These are phyloP conservation scores for Corymbia maculata DNA, from an alignment of 345 rosid genomes.

Conservation along the genomic window DNA sequence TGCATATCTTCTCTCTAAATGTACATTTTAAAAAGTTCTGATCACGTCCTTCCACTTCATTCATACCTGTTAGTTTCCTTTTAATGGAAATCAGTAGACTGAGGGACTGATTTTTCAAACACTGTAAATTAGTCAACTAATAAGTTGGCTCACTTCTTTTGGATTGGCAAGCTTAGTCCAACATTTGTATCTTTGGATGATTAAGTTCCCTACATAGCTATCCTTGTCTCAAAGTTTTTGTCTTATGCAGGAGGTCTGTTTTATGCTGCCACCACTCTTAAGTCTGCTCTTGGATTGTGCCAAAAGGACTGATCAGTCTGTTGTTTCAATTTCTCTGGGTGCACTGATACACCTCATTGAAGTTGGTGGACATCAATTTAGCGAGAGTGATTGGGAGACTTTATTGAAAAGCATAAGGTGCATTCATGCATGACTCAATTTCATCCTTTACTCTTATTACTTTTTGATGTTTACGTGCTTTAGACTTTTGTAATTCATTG, in stretches of 20 bases:
- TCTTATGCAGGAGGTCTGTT: constrained; percentile 78
- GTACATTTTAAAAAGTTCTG: neutral
- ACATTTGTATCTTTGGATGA: neutral
- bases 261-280: constrained; percentile 94
- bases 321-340: constrained; percentile 92
- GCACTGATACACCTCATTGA: constrained; percentile 97
- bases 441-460: neutral
- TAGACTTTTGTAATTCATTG: neutral
- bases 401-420: constrained; percentile 96
- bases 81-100: neutral
- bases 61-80: neutral
- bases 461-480: neutral
- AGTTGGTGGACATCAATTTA: constrained; percentile 98
- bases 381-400: constrained; percentile 93
- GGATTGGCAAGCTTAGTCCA: neutral
- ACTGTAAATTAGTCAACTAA: neutral
- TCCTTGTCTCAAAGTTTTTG: neutral
- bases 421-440: neutral
- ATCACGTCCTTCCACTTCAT: neutral
- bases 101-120: neutral
- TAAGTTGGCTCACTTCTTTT: neutral
- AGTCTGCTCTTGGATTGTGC: constrained; percentile 95
- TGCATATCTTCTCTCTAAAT: neutral
- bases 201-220: neutral
- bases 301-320: constrained; percentile 92